Base-by-base conservation (phyloP, 2,329 filamentous ascomycete genomes). In the Stemphylium beticola region DNA sequence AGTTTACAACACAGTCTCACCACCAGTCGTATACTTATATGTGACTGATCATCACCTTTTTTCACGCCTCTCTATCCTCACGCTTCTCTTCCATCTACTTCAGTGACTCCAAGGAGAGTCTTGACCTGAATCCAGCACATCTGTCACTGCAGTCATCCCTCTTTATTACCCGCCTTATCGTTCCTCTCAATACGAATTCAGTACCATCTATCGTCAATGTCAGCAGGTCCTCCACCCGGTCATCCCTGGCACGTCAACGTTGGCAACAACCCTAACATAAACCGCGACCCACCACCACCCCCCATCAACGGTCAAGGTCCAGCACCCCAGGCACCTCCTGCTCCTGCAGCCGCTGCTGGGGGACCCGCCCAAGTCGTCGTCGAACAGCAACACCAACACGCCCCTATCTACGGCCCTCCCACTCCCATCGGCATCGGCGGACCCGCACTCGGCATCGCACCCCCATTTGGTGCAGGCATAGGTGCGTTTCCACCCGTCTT, bases 261-360 rank as follows among this genome's bases (percentile, higher is more conserved):
- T n/a, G 65, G 65, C 29, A 61, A 64, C 51, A 74, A 74, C 53
- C 69, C 71, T 14, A 72, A 71, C 55, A 69, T 74, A 53, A 69
- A 69, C 55, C 71, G 66, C 55, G 68, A 71, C 5, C 64, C 68
- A 4, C 68, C 68, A 2, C 72, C 72, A 10, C 66, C 68, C 4
- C 65, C 68, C 5, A 50, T 68, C 17, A 60, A 63, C 53, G 58
- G 55, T 10, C 49, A 52, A 9, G 50, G 54, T n/a, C 57, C 57
- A 1, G 55, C 31, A 10, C 58, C 50, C 4, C 53, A 49, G 20
- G 45, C 52, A 34, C 58, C 57, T 22, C 55, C 53, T 24, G 17
- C 56, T 33, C 29, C 44, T 12, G 50, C 33, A 33, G 53, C 26
- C n/a, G 43, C 44, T 8, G 22, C 12, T 18, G 33, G 44, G 22